Conservation (phyloP, 2,329 filamentous ascomycete species). For the Ophiostoma sp. region DNA sequence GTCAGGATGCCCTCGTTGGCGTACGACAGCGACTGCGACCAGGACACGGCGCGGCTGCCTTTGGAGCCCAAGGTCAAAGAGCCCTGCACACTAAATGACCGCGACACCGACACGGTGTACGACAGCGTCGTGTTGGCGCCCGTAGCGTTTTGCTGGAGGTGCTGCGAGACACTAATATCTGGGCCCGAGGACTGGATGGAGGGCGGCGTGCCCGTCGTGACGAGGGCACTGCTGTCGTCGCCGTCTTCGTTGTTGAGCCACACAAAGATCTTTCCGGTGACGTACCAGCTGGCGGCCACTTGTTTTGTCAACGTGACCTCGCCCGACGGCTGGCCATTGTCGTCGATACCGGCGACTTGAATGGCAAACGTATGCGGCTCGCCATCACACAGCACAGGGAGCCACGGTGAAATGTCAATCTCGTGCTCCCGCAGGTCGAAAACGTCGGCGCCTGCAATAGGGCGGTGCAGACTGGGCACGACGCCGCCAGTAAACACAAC, state of each 20-base stretch:
- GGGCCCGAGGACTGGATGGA: slow-evolving; percentile 37
- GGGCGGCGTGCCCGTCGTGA: slow-evolving; percentile 49
- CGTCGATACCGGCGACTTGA: slow-evolving; percentile 63
- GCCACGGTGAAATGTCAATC: slow-evolving; percentile 77
- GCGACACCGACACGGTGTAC: slow-evolving; percentile 58
- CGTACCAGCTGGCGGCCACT: slow-evolving; percentile 69
- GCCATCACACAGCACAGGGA: slow-evolving; percentile 68
- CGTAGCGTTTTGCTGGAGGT: slow-evolving; percentile 46
- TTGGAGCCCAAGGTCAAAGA: slow-evolving; percentile 46
- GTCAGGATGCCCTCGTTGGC: slow-evolving; percentile 52
- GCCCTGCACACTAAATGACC: slow-evolving; percentile 56
- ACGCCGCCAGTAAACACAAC: slow-evolving; percentile 81
- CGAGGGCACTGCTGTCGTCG: slow-evolving; percentile 36
- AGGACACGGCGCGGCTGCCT: slow-evolving; percentile 41
- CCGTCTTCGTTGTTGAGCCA: slow-evolving; percentile 63
- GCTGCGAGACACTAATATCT: slow-evolving; percentile 47
- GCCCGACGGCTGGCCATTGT: slow-evolving; percentile 44
- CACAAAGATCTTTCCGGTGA: slow-evolving; percentile 79
- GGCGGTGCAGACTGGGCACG: slow-evolving; percentile 73
- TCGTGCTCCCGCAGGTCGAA: slow-evolving; percentile 79
- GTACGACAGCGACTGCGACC: slow-evolving; percentile 60
- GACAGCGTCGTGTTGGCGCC: slow-evolving; percentile 60
- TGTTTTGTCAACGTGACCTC: slow-evolving; percentile 51
- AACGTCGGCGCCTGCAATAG: slow-evolving; percentile 74
- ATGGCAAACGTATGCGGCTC: slow-evolving; percentile 67